phyloP scores from a whole-genome alignment of 2,329 filamentous ascomycete species.

The Aspergillus pseudoterreus region DNA sequence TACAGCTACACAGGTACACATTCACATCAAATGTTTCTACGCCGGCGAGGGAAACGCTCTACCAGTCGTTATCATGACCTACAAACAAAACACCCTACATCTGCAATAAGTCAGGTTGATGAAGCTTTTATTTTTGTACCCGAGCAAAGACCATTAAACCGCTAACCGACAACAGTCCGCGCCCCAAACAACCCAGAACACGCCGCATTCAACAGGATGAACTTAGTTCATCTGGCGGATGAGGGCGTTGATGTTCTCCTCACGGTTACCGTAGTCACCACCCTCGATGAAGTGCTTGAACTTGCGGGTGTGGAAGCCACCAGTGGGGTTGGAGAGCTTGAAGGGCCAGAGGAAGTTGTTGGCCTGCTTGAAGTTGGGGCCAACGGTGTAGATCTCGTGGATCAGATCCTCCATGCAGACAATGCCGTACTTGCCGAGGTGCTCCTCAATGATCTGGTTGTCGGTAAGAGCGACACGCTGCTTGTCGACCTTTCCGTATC shows the following conservation, averaged over 20 bases:
- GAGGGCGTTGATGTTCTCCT: slow-evolving; percentile 95
- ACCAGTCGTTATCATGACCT: not conserved
- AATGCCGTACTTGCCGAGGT: slow-evolving; percentile 96
- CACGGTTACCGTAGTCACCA: slow-evolving; percentile 97
- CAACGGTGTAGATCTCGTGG: slow-evolving; percentile 98
- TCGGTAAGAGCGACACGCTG: slow-evolving; percentile 94
- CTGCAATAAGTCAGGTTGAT: not conserved
- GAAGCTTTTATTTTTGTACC: slow-evolving; percentile 35
- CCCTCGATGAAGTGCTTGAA: slow-evolving; percentile 99
- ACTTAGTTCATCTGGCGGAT: slow-evolving; percentile 97
- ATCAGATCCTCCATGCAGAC: slow-evolving; percentile 99
- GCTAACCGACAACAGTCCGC: slow-evolving; percentile 22
- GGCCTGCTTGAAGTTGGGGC: slow-evolving; percentile 99
- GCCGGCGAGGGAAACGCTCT: no score
- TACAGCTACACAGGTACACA: not conserved
- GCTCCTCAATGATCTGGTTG: slow-evolving; percentile 96
- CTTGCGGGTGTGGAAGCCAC: slow-evolving; percentile 93
- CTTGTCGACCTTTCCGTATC: slow-evolving; percentile 98
- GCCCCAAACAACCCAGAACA: slow-evolving; percentile 32
- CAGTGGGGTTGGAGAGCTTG: slow-evolving; percentile 98
- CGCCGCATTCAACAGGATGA: slow-evolving; percentile 7
- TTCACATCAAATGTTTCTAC: no score
- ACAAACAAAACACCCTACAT: not conserved
- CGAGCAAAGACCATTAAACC: slow-evolving; percentile 16
- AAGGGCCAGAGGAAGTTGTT: slow-evolving; percentile 99